phyloP scores from a whole-genome alignment of 768 basidiomycete genomes.

The Rossbeevera mucosa region DNA sequence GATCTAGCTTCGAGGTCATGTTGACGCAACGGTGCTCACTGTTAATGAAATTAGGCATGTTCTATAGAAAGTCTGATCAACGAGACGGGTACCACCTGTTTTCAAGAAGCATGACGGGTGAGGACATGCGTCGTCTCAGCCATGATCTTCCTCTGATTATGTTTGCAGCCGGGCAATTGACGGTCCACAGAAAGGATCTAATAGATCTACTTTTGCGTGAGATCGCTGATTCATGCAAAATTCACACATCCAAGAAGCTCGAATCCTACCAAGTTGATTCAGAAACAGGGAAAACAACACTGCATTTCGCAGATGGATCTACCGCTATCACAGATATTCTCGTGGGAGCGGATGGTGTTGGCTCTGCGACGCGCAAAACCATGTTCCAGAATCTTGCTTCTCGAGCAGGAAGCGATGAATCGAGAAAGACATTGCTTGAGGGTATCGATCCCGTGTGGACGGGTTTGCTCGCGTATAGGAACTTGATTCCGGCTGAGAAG shows the following conservation, averaged over 20 bases:
- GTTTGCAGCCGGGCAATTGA: conserved; percentile 24
- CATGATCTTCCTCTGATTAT: neutral
- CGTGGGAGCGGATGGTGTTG: conserved; percentile 42
- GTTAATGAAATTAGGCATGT: conserved; percentile 14
- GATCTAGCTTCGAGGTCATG: neutral
- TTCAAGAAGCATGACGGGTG: conserved; percentile 23
- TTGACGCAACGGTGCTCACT: neutral
- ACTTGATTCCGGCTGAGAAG: conserved; percentile 27
- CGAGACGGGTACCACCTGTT: conserved; percentile 28
- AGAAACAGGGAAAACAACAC: conserved; percentile 18
- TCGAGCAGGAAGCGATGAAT: neutral
- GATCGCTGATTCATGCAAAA: conserved; percentile 22
- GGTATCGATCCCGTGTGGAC: conserved; percentile 36
- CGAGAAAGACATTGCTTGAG: conserved; percentile 8
- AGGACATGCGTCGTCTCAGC: neutral
- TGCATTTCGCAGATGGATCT: conserved; percentile 38
- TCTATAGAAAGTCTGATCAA: conserved; percentile 34
- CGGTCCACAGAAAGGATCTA: conserved; percentile 37
- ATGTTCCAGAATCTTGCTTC: conserved; percentile 23
- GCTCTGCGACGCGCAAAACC: conserved; percentile 30
- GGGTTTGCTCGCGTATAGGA: conserved; percentile 37
- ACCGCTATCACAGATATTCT: conserved; percentile 36
- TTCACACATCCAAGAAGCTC: conserved; percentile 36
- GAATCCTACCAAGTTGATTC: conserved; percentile 25
- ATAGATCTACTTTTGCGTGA: conserved; percentile 31